A percentile compares a stretch with the other conserved stretches of the same genome.
Conservation (phyloP, 768 basidiomycete genomes). For the Suillus sp. region DNA sequence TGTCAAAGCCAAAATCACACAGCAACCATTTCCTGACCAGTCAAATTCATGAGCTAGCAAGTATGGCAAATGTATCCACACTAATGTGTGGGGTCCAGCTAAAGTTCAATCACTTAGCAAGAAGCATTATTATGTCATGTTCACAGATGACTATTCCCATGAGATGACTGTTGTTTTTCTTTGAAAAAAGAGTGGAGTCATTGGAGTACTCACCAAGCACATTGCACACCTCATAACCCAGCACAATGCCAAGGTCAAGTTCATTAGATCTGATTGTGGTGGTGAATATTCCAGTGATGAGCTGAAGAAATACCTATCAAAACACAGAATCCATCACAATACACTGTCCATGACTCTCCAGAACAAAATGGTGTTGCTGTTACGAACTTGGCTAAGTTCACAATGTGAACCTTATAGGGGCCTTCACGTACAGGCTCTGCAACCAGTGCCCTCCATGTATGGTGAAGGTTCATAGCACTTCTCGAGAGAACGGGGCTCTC, state of each 20-base stretch:
- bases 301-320: slow-evolving; percentile 19
- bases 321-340: slow-evolving; percentile 24
- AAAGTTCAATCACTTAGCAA: too few species aligned
- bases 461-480: too few species aligned
- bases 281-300: slow-evolving; percentile 28
- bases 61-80: too few species aligned
- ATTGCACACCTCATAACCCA: slow-evolving; percentile 30
- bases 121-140: slow-evolving; percentile 35
- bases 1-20: slow-evolving; percentile 4
- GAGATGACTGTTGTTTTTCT: slow-evolving; percentile 30
- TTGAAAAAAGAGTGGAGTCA: slow-evolving; percentile 27
- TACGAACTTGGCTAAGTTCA: too few species aligned
- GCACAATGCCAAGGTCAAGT: slow-evolving; percentile 21
- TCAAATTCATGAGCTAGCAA: too few species aligned
- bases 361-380: slow-evolving; percentile 30
- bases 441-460: too few species aligned
- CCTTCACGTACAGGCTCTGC: too few species aligned
- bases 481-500: too few species aligned
- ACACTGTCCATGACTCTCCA: slow-evolving; percentile 29
- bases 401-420: too few species aligned
- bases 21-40: not conserved
- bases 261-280: slow-evolving; percentile 27
- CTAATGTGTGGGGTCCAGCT: too few species aligned
- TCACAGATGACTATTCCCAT: slow-evolving; percentile 38
- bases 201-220: slow-evolving; percentile 27